phyloP scores from a whole-genome alignment of 2,329 filamentous ascomycete genomes.

The Fusarium sp. region DNA sequence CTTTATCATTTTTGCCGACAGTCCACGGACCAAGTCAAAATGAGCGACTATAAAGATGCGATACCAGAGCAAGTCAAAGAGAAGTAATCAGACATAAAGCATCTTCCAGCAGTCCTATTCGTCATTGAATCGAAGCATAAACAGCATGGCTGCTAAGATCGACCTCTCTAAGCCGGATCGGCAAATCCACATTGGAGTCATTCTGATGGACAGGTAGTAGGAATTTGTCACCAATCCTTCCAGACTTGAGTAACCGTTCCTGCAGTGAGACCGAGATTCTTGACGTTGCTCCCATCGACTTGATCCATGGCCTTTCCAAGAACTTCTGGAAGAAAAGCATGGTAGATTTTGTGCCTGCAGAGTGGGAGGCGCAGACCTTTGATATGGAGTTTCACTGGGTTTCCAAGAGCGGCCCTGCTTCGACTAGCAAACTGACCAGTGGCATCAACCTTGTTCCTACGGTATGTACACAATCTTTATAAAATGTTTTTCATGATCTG shows the following conservation, averaged over 20 bases:
- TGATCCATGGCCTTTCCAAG: slow-evolving; percentile 40
- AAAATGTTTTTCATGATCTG: fast-evolving
- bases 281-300: slow-evolving; percentile 52
- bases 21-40: neutral
- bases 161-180: slow-evolving; percentile 20
- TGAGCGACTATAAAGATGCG: neutral
- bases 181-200: slow-evolving; percentile 30
- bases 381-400: slow-evolving; percentile 53
- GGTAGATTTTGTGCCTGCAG: slow-evolving; percentile 13
- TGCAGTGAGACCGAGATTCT: slow-evolving; percentile 50
- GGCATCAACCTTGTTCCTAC: slow-evolving; percentile 49
- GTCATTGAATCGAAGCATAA: neutral
- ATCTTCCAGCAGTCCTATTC: neutral
- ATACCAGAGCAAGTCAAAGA: fast-evolving
- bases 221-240: fast-evolving
- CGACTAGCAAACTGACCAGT: slow-evolving; percentile 40
- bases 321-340: slow-evolving; percentile 37
- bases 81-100: neutral
- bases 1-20: neutral
- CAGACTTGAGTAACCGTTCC: neutral
- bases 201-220: slow-evolving; percentile 28
- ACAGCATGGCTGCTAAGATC: slow-evolving; percentile 2
- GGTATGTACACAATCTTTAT: slow-evolving; percentile 16
- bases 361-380: slow-evolving; percentile 40
- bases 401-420: slow-evolving; percentile 39